Evolutionary conservation across 148 eudicot genomes (phyloP), one percentile per base, ranked within the genome.

Genomic region (Nyssa sinensis): DNA sequence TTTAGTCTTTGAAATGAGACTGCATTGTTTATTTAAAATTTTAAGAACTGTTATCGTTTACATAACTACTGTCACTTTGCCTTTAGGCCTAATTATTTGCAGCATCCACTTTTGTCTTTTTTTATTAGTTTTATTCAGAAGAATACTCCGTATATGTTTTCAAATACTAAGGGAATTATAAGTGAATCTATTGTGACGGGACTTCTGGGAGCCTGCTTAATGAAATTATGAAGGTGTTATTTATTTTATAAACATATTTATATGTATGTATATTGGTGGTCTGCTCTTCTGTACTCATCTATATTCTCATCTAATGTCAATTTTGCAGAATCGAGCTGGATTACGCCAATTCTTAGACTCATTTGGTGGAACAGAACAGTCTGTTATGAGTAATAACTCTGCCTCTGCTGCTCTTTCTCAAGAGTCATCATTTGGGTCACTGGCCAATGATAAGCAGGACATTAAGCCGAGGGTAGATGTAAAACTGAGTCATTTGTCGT

Each of bases 261-360:
- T 12, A 14, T 10, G 27, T 30, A 23, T 2, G 23, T 34, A 27
- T 14, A n/a, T n/a, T n/a, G n/a, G n/a, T n/a, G n/a, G n/a, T n/a
- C n/a, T n/a, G 9, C 8, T 51, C n/a, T 51, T 23, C 13, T 30
- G 33, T 64, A 23, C 59, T 58, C 39, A n/a, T 62, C 21, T 30
- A 37, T 27, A 8, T 27, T 13, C 28, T 77, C 59, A 21, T 69
- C 34, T 67, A 53, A 12, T n/a, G 35, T 37, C 17, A 34, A 25
- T 11, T 75, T 85, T 86, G 81, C 91, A 95, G 98, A 95, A 95
- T 70, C 89, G 98, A n/a, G 98, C 95, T 80, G 98, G 98, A 62
- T 82, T 95, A 79, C 96, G 96, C 32, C 97, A 95, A 75, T 92
- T 95, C 84, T 81, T 95, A 80, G 98, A 95, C 81, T 95, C 98